phyloP scores from a whole-genome alignment of 108 stramenopile species.

The Halocafeteria seosinensis region DNA sequence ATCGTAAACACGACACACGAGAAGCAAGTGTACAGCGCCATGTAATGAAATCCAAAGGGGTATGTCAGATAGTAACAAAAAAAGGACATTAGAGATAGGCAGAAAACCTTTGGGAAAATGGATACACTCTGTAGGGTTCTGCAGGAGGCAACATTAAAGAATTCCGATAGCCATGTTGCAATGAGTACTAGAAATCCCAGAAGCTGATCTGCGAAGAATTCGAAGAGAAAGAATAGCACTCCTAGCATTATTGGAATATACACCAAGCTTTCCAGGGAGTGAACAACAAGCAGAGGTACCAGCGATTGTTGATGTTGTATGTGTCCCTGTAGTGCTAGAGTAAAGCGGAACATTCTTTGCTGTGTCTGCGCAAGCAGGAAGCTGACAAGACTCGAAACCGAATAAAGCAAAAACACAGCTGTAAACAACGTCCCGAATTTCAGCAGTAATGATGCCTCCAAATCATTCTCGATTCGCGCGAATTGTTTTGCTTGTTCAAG shows the following conservation, averaged over 20 bases:
- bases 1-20: too few species aligned
- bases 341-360: conserved; percentile 83
- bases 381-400: conserved; percentile 61
- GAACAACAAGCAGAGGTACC: conserved; percentile 27
- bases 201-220: conserved; percentile 40
- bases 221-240: conserved; percentile 39
- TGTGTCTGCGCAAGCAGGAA: conserved; percentile 82
- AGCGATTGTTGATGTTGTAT: conserved; percentile 36
- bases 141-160: conserved; percentile 27
- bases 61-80: conserved; percentile 78
- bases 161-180: conserved; percentile 30
- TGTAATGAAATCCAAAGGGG: conserved; percentile 66
- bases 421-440: conserved; percentile 48
- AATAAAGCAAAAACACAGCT: conserved; percentile 66
- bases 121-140: conserved; percentile 41
- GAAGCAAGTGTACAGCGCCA: conserved; percentile 56
- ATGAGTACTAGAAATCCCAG: conserved; percentile 34
- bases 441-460: too few species aligned
- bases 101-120: conserved; percentile 70
- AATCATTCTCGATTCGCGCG: too few species aligned
- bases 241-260: conserved; percentile 42
- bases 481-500: too few species aligned
- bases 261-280: conserved; percentile 27
- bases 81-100: conserved; percentile 63
- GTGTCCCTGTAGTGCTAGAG: conserved; percentile 50